Base-by-base conservation (phyloP, 176 grass and related monocot species). In the Eragrostis curvula region DNA sequence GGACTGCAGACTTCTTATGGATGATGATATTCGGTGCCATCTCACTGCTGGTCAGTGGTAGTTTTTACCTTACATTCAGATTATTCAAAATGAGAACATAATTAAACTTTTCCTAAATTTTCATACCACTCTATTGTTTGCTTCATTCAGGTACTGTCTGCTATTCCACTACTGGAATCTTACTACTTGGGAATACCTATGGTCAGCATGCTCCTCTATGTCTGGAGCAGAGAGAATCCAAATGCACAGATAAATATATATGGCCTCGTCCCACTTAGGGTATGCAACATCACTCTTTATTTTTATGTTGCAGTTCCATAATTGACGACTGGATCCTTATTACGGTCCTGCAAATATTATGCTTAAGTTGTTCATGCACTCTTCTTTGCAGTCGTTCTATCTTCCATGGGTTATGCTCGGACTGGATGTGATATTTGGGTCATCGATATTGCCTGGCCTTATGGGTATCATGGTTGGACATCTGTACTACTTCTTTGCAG, bases 181-280 rank as follows among this genome's bases (percentile, higher is more conserved):
- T 36, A 16, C 40, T 63, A 75, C 18, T 77, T 94, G 57, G 97
- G 87, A 64, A 2, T 86, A 85, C 89, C 97, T 50, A 85, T 98
- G 92, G 95, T 98, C 61, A 89, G 73, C 64, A 89, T 95, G 92
- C 88, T 96, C 87, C 85, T 94, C 28, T 99, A 96, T 96, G 79
- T 99, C 52, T 99, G 97, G 97, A 99, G 97, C 81, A 84, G 97
- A 81, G 97, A 99, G 73, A 89, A 90, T 77, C 97, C 93, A 5
- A 94, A 90, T 83, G 88, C 93, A 20, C 93, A 99, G 75, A 96
- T 99, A 79, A 99, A 70, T 66, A 94, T 99, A 66, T 94, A 95
- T 59, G 96, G 96, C 30, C 83, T 99, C 18, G 77, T 96, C 80
- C 87, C 69, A 43, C 48, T 99, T 78, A 94, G 90, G 93, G 97